Conservation (phyloP, 108 stramenopile genomes). For the Mediolabrus comicus region DNA sequence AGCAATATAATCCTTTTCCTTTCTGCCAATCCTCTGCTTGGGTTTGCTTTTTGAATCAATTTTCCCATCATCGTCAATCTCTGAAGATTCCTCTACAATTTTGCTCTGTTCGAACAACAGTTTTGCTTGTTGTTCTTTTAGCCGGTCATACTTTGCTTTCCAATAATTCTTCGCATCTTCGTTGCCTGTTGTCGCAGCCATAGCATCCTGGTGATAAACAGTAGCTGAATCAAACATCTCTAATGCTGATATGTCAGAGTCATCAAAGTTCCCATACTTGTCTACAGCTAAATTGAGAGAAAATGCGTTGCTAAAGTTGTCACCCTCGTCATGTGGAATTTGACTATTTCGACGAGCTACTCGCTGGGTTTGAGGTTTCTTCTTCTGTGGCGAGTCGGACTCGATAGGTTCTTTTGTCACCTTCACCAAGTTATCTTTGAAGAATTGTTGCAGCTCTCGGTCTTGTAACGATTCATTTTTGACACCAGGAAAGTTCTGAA, state of each 20-base stretch:
- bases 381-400: background rate
- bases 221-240: constrained; percentile 46
- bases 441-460: background rate
- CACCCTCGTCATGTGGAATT: constrained; percentile 6
- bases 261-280: constrained; percentile 21
- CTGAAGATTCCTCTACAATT: background rate
- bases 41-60: no score
- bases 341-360: background rate
- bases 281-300: constrained; percentile 29
- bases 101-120: background rate
- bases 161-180: constrained; percentile 15
- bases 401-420: constrained; percentile 7
- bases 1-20: no score
- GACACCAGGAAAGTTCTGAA: constrained; percentile 17
- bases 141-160: constrained; percentile 35
- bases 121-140: constrained; percentile 27
- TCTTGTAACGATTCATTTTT: background rate
- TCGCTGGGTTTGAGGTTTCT: background rate
- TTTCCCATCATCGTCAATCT: constrained; percentile 11
- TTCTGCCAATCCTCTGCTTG: no score
- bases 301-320: constrained; percentile 31
- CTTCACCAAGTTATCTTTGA: background rate
- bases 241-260: constrained; percentile 39
- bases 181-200: background rate
- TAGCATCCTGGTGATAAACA: constrained; percentile 22